These are phyloP conservation scores for Amborella trichopoda DNA, from an alignment of 164 flowering plant species.

Conservation along the genomic window DNA sequence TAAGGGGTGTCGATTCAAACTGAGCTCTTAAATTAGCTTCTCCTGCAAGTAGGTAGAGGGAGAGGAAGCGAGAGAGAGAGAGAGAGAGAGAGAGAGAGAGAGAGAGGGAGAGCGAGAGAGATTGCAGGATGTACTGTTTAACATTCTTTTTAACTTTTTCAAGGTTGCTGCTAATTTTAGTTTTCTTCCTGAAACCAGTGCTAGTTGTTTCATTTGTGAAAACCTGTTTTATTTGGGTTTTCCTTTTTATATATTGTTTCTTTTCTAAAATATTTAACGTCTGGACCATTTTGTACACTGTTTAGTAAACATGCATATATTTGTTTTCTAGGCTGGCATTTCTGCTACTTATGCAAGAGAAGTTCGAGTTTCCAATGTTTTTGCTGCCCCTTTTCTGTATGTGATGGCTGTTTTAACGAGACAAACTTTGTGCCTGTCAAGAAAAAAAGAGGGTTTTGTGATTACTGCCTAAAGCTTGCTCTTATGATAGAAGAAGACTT, in stretches of 20 bases:
- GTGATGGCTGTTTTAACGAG: conserved; percentile 27
- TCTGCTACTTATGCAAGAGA: conserved; percentile 45
- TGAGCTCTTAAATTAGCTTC: no score
- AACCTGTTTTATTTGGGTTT: not conserved
- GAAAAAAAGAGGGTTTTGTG: conserved; percentile 51
- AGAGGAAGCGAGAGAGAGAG: no score
- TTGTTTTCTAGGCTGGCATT: conserved; percentile 49
- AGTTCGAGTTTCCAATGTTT: conserved; percentile 40
- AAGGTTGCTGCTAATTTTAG: no score
- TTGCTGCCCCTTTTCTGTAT: conserved; percentile 53
- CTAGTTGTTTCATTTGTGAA: not conserved
- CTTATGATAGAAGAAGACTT: conserved; percentile 40
- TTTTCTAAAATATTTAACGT: not conserved
- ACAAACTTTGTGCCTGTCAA: conserved; percentile 35
- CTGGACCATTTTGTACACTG: not conserved
- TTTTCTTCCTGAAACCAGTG: no score
- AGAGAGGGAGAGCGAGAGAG: no score
- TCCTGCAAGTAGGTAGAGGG: no score
- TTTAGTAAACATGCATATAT: not conserved
- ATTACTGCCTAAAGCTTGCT: conserved; percentile 42
- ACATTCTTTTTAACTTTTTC: no score
- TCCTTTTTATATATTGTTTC: not conserved
- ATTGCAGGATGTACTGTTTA: no score
- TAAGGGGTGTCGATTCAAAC: no score
- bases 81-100: no score